phyloP scores from a whole-genome alignment of 2,329 filamentous ascomycete genomes.

The Magnaporthiopsis incrustans region DNA sequence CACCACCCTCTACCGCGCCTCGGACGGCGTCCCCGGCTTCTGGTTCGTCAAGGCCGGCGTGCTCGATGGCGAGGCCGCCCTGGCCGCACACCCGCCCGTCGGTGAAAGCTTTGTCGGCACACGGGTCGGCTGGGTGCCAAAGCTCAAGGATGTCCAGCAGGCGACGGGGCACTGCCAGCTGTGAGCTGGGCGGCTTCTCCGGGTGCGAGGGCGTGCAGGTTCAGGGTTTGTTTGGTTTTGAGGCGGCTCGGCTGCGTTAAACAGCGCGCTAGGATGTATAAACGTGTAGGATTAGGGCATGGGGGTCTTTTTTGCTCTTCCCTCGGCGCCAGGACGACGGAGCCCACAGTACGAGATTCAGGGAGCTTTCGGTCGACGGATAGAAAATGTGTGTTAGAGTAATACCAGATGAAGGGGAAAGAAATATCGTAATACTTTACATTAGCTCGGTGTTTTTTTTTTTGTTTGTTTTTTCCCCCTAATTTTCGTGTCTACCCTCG shows the following conservation, averaged over 20 bases:
- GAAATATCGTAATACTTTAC: neutral
- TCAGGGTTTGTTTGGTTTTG: too few species aligned
- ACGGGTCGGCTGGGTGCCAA: neutral
- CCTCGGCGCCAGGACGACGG: neutral
- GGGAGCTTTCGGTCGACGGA: too few species aligned
- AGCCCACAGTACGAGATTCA: neutral
- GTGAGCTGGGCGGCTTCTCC: neutral
- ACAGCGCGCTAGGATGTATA: too few species aligned
- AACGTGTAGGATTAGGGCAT: neutral
- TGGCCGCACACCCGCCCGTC: neutral
- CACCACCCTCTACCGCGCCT: constrained; percentile 4
- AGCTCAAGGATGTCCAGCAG: neutral
- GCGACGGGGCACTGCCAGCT: neutral
- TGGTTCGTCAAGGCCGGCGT: constrained; percentile 5
- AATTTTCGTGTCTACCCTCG: too few species aligned
- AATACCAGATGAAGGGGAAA: neutral
- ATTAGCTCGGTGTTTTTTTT: neutral
- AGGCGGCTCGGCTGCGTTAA: too few species aligned
- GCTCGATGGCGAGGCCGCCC: neutral
- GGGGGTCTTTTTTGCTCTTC: neutral
- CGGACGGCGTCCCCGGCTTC: neutral
- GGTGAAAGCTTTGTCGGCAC: neutral
- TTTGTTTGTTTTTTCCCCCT: too few species aligned
- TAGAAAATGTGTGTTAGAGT: neutral
- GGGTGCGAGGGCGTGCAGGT: too few species aligned